These are phyloP conservation scores for Pseudisothecium myosuroides DNA, from an alignment of 225 moss, liverwort and hornwort species.

Conservation along the genomic window DNA sequence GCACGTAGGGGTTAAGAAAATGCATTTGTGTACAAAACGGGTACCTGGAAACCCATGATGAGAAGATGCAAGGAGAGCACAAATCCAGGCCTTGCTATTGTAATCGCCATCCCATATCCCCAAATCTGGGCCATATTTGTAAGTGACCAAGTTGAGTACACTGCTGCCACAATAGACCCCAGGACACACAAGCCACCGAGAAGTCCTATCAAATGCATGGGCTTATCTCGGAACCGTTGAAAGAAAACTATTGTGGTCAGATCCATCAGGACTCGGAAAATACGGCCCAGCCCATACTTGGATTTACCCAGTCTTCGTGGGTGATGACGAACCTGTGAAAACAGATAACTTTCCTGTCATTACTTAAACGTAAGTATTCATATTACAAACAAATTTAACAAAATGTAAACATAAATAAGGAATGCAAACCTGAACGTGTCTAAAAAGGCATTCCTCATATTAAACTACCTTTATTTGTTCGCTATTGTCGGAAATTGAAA, in stretches of 20 bases:
- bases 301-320: slow-evolving; percentile 28
- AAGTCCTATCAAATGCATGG: slow-evolving; percentile 44
- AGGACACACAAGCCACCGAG: slow-evolving; percentile 31
- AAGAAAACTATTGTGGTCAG: slow-evolving; percentile 29
- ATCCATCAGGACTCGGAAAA: slow-evolving; percentile 27
- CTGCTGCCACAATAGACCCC: slow-evolving; percentile 14
- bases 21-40: background rate
- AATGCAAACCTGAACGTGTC: background rate
- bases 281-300: slow-evolving; percentile 34
- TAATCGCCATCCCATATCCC: slow-evolving; percentile 36
- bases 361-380: background rate
- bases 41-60: slow-evolving; percentile 41
- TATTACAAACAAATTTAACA: background rate
- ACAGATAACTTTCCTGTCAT: background rate
- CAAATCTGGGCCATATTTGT: slow-evolving; percentile 15
- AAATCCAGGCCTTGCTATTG: slow-evolving; percentile 19
- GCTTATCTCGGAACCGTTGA: slow-evolving; percentile 36
- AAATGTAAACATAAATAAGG: background rate
- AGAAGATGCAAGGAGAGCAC: slow-evolving; percentile 37
- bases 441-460: background rate
- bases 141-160: slow-evolving; percentile 14
- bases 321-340: slow-evolving; percentile 29
- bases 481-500: background rate
- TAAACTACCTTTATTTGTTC: background rate
- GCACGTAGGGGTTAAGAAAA: background rate